Base-by-base conservation (phyloP, 495 filamentous ascomycete genomes). In the Endocarpon pusillum region DNA sequence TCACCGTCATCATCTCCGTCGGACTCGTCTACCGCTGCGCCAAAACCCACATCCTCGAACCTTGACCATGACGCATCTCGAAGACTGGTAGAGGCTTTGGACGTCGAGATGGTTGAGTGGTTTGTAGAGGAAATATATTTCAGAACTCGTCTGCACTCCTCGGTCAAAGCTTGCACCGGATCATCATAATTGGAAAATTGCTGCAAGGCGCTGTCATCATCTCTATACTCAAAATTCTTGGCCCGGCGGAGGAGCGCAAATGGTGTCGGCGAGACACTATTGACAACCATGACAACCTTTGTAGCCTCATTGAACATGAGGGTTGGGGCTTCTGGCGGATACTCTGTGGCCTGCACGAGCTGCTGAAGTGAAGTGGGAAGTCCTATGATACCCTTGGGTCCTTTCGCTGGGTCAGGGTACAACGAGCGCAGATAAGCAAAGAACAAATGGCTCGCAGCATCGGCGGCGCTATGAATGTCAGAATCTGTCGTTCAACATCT, bases 371-470 rank as follows among this genome's bases (percentile, higher is more conserved):
- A 92, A 44, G 85, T 78, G 12, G 89, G 91, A 12, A 97, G 59
- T 28, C 76, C 64, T 2, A 83, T 79, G 33, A 96, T 91, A 24
- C 73, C 77, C 43, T 67, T 78, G 36, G 75, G 62, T 16, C 74
- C 71, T 37, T 67, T 65, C 23, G 69, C 52, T 21, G 74, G 67
- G 36, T 89, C 79, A 21, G 91, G 87, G 1, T 85, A 74, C 23
- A 92, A 60, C 1, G 83, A 94, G 27, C 89, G 77, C 22, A 97
- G 67, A 49, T 96, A 97, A 30, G 89, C 91, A 49, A 97, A 97
- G 62, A 97, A 97, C 12, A 97, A 54, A 57, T 97, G 89, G 48
- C 85, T 91, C 8, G 86, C 78, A 28, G 91, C 89, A 67, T 97
- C 85, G 36, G 89, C 89, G 35, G 85, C 84, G 44, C 81, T 92